Evolutionary conservation across 2,329 filamentous ascomycete genomes (phyloP).

Genomic region (Raffaelea deltoideospora): DNA sequence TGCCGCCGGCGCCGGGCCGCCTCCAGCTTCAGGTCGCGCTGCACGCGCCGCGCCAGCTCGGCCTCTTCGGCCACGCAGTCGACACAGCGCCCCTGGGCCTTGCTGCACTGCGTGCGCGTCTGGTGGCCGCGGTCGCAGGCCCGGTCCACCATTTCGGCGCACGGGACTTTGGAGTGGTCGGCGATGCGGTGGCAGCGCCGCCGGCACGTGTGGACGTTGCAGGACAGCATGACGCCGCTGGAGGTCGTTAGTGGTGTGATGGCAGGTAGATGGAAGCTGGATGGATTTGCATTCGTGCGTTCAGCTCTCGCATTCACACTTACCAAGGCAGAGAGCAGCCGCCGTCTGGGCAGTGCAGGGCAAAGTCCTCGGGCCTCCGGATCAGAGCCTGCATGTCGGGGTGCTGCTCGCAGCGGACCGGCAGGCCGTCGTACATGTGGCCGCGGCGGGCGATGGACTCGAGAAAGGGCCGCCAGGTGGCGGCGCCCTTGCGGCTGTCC

Average conservation of each 20-base stretch:
- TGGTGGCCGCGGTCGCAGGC: slow-evolving; percentile 38
- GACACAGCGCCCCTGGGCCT: slow-evolving; percentile 23
- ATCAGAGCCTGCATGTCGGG: slow-evolving; percentile 32
- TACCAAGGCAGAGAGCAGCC: slow-evolving; percentile 47
- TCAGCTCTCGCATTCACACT: too few relatives aligned
- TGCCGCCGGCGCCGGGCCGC: slow-evolving; percentile 27
- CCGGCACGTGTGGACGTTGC: slow-evolving; percentile 43
- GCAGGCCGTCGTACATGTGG: slow-evolving; percentile 44
- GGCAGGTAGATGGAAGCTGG: too few relatives aligned
- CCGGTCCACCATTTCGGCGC: slow-evolving; percentile 20
- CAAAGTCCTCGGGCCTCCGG: slow-evolving; percentile 39
- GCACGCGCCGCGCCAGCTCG: slow-evolving; percentile 24
- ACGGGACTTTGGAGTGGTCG: slow-evolving; percentile 37
- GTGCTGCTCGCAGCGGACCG: slow-evolving; percentile 45
- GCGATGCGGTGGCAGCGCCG: slow-evolving; percentile 44
- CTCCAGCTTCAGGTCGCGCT: slow-evolving; percentile 36
- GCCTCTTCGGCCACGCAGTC: slow-evolving; percentile 36
- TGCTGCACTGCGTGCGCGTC: slow-evolving; percentile 28
- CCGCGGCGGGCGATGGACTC: slow-evolving; percentile 32
- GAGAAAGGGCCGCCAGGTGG: slow-evolving; percentile 44
- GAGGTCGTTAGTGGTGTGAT: slow-evolving; percentile 4
- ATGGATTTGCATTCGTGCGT: too few relatives aligned
- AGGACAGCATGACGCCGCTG: slow-evolving; percentile 35
- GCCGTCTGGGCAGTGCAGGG: slow-evolving; percentile 48
- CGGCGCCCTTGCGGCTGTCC: slow-evolving; percentile 37